A percentile compares a stretch with the other conserved stretches of the same genome.
Evolutionary conservation across 306 rosid genomes (phyloP).

Genomic region (Acacia crassicarpa): DNA sequence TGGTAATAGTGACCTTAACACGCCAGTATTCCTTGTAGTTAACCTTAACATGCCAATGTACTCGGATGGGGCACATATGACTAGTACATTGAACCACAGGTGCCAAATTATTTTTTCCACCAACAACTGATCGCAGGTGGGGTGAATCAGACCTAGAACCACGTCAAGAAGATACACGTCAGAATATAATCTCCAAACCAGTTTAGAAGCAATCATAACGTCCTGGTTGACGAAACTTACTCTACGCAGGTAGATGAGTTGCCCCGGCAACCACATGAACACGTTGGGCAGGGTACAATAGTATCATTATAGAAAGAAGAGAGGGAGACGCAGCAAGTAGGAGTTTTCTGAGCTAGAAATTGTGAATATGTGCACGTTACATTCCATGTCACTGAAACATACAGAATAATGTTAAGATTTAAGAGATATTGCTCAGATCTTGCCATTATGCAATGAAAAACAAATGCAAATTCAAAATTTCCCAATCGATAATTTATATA

Average conservation of each 20-base stretch:
- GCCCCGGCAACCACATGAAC: conserved; percentile 78
- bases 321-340: conserved; percentile 85
- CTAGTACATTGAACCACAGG: conserved; percentile 80
- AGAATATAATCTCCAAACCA: neutral
- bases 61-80: conserved; percentile 89
- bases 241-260: conserved; percentile 61
- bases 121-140: conserved; percentile 60
- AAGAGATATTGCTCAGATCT: neutral
- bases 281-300: conserved; percentile 70
- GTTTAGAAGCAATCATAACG: conserved; percentile 17
- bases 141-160: conserved; percentile 59
- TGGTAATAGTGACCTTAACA: conserved; percentile 78
- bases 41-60: conserved; percentile 89
- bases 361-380: conserved; percentile 88
- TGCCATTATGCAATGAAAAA: neutral
- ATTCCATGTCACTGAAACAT: conserved; percentile 88
- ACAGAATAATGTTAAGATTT: conserved; percentile 16
- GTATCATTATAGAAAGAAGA: conserved; percentile 86
- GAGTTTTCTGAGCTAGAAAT: conserved; percentile 72
- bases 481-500: neutral
- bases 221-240: conserved; percentile 47
- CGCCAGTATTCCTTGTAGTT: conserved; percentile 91
- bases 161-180: conserved; percentile 7
- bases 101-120: conserved; percentile 33
- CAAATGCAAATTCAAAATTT: neutral